Evolutionary conservation across 1,139 yeast genomes (phyloP).

Genomic region (Blastobotrys serpentis): DNA sequence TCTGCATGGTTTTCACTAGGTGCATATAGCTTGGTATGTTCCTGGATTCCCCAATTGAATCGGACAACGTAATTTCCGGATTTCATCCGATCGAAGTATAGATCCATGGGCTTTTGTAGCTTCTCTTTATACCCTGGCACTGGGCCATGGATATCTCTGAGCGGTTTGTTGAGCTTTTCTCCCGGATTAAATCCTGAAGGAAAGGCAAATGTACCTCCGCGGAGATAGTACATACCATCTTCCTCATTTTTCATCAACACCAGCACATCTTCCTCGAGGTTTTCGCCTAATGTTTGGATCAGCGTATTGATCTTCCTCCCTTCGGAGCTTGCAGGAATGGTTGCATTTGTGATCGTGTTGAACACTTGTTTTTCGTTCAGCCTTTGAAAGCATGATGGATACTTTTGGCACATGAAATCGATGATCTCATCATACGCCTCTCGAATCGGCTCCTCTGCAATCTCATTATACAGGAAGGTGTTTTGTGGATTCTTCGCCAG

Average conservation of each 20-base stretch:
- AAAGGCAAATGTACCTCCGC: conserved; percentile 65
- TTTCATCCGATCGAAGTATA: conserved; percentile 51
- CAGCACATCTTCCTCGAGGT: conserved; percentile 68
- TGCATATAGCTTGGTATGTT: conserved; percentile 51
- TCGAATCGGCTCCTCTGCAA: conserved; percentile 48
- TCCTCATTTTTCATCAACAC: conserved; percentile 55
- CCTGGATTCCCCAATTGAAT: conserved; percentile 62
- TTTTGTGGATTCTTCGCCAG: conserved; percentile 46
- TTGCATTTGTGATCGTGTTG: conserved; percentile 25
- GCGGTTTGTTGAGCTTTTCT: conserved; percentile 46
- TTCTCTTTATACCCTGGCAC: conserved; percentile 60
- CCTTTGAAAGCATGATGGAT: conserved; percentile 55
- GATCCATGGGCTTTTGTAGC: conserved; percentile 60
- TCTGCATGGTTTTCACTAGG: conserved; percentile 52
- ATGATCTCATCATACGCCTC: conserved; percentile 57
- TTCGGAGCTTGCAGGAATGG: conserved; percentile 26
- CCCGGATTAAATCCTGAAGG: conserved; percentile 75
- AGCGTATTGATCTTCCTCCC: conserved; percentile 32
- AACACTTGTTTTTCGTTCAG: conserved; percentile 20
- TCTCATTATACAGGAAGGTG: conserved; percentile 42
- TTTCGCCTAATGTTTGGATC: conserved; percentile 46
- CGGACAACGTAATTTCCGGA: conserved; percentile 58
- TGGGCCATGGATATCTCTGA: conserved; percentile 53
- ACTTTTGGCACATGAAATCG: conserved; percentile 51
- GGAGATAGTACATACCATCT: conserved; percentile 57